Evolutionary conservation across 2,329 filamentous ascomycete genomes (phyloP).

Genomic region (Fusarium tuaranense): DNA sequence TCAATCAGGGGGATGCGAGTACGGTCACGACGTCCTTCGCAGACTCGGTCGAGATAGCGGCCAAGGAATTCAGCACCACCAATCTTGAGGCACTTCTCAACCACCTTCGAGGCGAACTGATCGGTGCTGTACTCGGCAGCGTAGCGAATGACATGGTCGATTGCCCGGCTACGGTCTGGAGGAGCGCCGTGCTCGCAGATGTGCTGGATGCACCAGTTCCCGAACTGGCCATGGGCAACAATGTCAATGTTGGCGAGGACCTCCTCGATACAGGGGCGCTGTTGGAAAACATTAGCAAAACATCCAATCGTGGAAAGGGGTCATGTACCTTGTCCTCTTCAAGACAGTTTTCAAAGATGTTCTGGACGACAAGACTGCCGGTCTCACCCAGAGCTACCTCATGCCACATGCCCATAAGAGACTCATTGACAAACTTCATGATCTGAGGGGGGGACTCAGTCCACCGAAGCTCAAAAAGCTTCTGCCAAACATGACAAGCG

Average conservation of each 20-base stretch:
- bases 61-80: slow-evolving; percentile 90
- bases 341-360: slow-evolving; percentile 99
- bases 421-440: slow-evolving; percentile 98
- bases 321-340: slow-evolving; percentile 94
- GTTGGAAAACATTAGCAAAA: slow-evolving; percentile 34
- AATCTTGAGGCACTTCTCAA: slow-evolving; percentile 99
- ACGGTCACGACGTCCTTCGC: slow-evolving; percentile 88
- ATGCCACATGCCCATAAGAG: slow-evolving; percentile 97
- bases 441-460: slow-evolving; percentile 94
- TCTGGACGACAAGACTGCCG: slow-evolving; percentile 96
- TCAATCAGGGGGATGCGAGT: slow-evolving; percentile 97
- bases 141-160: slow-evolving; percentile 94
- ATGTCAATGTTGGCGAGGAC: slow-evolving; percentile 95
- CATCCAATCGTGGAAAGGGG: background rate
- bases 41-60: slow-evolving; percentile 93
- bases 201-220: slow-evolving; percentile 99
- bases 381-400: slow-evolving; percentile 98
- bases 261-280: slow-evolving; percentile 98
- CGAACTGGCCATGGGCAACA: slow-evolving; percentile 96
- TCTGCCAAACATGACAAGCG: slow-evolving; percentile 99
- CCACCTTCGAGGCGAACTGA: slow-evolving; percentile 98
- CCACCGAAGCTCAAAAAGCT: slow-evolving; percentile 98
- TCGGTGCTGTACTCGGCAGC: slow-evolving; percentile 98
- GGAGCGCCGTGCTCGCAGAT: slow-evolving; percentile 96
- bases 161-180: slow-evolving; percentile 89